phyloP scores from a whole-genome alignment of 371 early-diverging fungal species.

The Mortierella sp. region DNA sequence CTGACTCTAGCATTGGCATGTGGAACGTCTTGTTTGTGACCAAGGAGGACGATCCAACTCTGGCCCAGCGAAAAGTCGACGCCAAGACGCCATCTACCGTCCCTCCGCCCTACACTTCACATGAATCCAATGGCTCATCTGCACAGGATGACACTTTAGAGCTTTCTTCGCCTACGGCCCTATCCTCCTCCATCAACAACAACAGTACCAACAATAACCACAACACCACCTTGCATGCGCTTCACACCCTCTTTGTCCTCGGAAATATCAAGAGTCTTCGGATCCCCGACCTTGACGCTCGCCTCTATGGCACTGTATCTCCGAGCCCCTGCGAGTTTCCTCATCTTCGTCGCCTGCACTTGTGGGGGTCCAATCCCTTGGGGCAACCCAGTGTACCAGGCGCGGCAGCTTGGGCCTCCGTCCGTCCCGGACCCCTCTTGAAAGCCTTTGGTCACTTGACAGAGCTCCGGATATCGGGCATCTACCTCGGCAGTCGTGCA shows the following conservation, averaged over 20 bases:
- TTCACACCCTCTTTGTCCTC: constrained; percentile 13
- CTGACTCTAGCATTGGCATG: neutral
- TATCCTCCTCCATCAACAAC: neutral
- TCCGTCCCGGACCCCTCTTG: constrained; percentile 19
- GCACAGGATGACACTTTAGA: no score
- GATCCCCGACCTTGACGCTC: constrained; percentile 22
- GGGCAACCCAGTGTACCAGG: neutral
- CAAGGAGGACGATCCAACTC: neutral
- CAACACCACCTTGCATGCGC: neutral
- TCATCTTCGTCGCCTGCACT: constrained; percentile 10
- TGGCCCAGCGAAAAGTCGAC: neutral
- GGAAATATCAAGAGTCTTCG: constrained; percentile 15
- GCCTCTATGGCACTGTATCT: constrained; percentile 1
- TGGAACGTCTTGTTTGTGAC: constrained; percentile 15
- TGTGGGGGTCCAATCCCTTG: constrained; percentile 26
- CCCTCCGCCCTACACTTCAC: constrained; percentile 1
- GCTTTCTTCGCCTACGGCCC: neutral
- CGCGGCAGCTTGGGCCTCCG: constrained; percentile 3
- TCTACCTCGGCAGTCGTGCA: constrained; percentile 13
- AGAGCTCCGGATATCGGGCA: constrained; percentile 19
- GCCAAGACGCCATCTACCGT: neutral
- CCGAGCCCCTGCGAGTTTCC: constrained; percentile 24
- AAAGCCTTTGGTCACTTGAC: constrained; percentile 22
- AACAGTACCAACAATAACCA: neutral
- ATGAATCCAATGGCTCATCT: neutral